phyloP scores from a whole-genome alignment of 2,329 filamentous ascomycete species.

The Drechslerella coelobrocha region DNA sequence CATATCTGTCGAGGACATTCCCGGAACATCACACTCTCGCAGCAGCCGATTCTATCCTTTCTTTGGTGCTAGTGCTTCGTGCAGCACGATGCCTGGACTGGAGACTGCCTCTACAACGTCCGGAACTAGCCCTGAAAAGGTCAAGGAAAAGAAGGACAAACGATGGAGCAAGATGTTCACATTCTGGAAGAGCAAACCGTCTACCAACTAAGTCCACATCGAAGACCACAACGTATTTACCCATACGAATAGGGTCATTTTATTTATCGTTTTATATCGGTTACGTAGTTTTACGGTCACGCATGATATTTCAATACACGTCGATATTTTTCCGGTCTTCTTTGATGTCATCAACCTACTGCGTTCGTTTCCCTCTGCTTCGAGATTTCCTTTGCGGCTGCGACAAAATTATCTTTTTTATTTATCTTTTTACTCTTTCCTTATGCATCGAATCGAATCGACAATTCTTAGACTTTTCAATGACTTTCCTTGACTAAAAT shows the following conservation, averaged over 20 bases:
- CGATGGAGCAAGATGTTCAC: slow-evolving; percentile 54
- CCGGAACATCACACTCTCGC: slow-evolving; percentile 49
- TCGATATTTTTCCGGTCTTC: slow-evolving; percentile 29
- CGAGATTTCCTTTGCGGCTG: slow-evolving; percentile 21
- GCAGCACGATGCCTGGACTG: slow-evolving; percentile 52
- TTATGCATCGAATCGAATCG: slow-evolving; percentile 48
- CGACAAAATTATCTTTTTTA: slow-evolving; percentile 31
- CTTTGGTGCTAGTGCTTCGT: slow-evolving; percentile 54
- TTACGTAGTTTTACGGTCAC: slow-evolving; percentile 49
- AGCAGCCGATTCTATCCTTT: slow-evolving; percentile 53
- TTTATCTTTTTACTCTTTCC: slow-evolving; percentile 31
- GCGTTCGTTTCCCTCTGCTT: not conserved
- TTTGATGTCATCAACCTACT: slow-evolving; percentile 41
- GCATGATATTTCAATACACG: slow-evolving; percentile 42
- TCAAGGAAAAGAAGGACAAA: slow-evolving; percentile 54
- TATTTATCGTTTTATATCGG: slow-evolving; percentile 44
- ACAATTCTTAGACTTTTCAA: slow-evolving; percentile 40
- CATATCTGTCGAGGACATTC: slow-evolving; percentile 54
- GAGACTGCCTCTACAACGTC: slow-evolving; percentile 45
- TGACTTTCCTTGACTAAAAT: slow-evolving; percentile 46
- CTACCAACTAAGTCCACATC: slow-evolving; percentile 28
- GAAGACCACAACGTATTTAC: not conserved
- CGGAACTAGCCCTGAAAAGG: slow-evolving; percentile 44
- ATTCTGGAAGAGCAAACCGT: slow-evolving; percentile 54
- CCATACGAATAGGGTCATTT: slow-evolving; percentile 33